A percentile compares a stretch with the other conserved stretches of the same genome.
These are phyloP conservation scores for Aspergillus proliferans DNA, from an alignment of 2,329 filamentous ascomycete genomes.

Conservation along the genomic window DNA sequence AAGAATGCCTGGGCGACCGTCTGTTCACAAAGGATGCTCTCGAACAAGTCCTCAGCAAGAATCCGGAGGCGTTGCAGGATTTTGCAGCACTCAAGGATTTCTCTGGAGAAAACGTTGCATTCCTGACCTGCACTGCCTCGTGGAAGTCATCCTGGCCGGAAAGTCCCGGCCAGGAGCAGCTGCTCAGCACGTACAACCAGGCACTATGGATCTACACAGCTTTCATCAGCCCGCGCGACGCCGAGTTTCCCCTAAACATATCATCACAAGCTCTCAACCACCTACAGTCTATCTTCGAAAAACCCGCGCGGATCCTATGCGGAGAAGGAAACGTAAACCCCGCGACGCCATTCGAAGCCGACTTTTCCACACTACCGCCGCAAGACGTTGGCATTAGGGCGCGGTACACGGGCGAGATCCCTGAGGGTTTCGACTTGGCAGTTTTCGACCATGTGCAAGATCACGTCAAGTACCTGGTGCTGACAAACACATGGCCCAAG, in stretches of 20 bases:
- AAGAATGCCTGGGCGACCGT: too few relatives aligned
- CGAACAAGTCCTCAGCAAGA: too few relatives aligned
- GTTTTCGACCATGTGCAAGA: constrained; percentile 56
- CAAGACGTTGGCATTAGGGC: not conserved
- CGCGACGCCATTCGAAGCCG: not conserved
- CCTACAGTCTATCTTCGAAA: not conserved
- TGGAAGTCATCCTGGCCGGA: too few relatives aligned
- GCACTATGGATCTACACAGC: too few relatives aligned
- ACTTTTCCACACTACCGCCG: not conserved
- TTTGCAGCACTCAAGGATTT: too few relatives aligned
- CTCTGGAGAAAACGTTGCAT: too few relatives aligned
- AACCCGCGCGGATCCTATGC: not conserved
- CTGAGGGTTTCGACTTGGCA: constrained; percentile 42
- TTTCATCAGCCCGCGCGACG: not conserved
- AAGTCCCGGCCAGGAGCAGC: too few relatives aligned
- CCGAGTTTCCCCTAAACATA: not conserved
- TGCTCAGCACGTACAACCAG: too few relatives aligned
- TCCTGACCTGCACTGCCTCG: too few relatives aligned
- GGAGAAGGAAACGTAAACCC: not conserved
- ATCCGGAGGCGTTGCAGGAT: too few relatives aligned
- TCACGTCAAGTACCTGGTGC: constrained; percentile 59
- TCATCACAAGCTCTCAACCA: not conserved
- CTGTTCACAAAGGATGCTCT: too few relatives aligned
- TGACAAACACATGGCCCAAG: constrained; percentile 61
- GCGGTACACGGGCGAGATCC: constrained; percentile 28